Percentiles rank a stretch among this genome's conserved stretches.
Conservation (phyloP, 2,329 filamentous ascomycete genomes). For the Graphilbum fragrans region DNA sequence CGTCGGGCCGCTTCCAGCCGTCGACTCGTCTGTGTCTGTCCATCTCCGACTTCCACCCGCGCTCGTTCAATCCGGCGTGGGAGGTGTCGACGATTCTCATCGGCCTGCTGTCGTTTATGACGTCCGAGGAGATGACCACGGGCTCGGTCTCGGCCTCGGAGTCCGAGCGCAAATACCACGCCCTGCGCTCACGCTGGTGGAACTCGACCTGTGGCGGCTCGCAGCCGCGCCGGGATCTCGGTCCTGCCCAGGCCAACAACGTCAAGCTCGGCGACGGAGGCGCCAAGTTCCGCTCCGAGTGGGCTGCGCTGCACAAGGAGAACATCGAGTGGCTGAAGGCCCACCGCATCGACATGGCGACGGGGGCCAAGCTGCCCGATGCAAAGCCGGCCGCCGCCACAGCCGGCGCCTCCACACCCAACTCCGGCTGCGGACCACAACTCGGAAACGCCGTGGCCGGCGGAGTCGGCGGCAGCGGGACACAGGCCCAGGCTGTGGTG, state of each 20-base stretch:
- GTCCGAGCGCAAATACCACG: constrained; percentile 65
- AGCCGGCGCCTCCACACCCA: not conserved
- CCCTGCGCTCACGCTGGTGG: constrained; percentile 80
- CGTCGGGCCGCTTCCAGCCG: constrained; percentile 87
- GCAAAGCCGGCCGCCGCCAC: not conserved
- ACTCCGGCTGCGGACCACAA: constrained; percentile 31
- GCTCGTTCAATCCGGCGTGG: constrained; percentile 97
- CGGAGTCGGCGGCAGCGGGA: constrained; percentile 43
- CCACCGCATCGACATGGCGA: constrained; percentile 64
- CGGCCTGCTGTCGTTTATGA: constrained; percentile 94
- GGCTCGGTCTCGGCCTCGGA: constrained; percentile 71
- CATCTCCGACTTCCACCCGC: constrained; percentile 95
- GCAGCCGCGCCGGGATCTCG: constrained; percentile 24
- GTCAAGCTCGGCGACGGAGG: constrained; percentile 89
- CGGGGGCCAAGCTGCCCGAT: constrained; percentile 42
- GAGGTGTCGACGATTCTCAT: constrained; percentile 94
- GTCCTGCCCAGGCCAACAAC: constrained; percentile 27
- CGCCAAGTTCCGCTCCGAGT: constrained; percentile 78
- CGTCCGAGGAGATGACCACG: constrained; percentile 95
- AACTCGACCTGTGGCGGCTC: constrained; percentile 87
- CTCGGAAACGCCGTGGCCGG: constrained; percentile 48
- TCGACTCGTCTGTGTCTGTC: constrained; percentile 85
- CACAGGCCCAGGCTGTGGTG: constrained; percentile 59
- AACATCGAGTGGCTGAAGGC: constrained; percentile 90
- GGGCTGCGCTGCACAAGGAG: constrained; percentile 77